phyloP scores from a whole-genome alignment of 2,329 filamentous ascomycete species.

The Aspergillus tanneri region DNA sequence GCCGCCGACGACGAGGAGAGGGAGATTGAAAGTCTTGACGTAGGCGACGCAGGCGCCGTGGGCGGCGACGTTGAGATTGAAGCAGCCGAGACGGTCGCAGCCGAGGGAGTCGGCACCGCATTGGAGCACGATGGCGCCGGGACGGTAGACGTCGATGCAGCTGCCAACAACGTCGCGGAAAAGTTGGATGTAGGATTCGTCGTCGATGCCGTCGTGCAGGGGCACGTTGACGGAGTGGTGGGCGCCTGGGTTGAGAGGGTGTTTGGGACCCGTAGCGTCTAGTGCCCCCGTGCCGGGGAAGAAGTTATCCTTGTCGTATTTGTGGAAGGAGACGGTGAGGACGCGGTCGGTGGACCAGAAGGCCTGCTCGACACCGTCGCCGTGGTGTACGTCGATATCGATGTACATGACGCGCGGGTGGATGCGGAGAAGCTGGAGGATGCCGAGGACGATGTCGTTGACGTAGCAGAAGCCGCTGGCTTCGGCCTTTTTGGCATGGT shows the following conservation, averaged over 20 bases:
- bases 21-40: conserved; percentile 76
- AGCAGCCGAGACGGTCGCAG: conserved; percentile 87
- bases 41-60: conserved; percentile 89
- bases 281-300: conserved; percentile 90
- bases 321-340: conserved; percentile 94
- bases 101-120: conserved; percentile 94
- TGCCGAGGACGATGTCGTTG: conserved; percentile 95
- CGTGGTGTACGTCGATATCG: conserved; percentile 90
- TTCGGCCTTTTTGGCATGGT: conserved; percentile 93
- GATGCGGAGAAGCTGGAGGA: conserved; percentile 79
- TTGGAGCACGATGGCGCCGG: conserved; percentile 87
- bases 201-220: conserved; percentile 84
- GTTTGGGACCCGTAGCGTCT: conserved; percentile 78
- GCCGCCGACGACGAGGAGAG: conserved; percentile 86
- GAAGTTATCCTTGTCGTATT: conserved; percentile 81
- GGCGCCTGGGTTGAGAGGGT: conserved; percentile 80
- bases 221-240: conserved; percentile 91
- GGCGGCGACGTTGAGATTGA: conserved; percentile 94
- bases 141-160: conserved; percentile 80
- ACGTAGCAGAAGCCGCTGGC: conserved; percentile 98
- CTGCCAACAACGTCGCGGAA: conserved; percentile 79
- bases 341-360: conserved; percentile 88
- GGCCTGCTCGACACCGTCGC: conserved; percentile 86
- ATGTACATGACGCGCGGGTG: conserved; percentile 89
- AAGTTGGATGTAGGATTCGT: conserved; percentile 81